Evolutionary conservation across 768 basidiomycete species (phyloP).

Genomic region (Lactarius akahatsu): DNA sequence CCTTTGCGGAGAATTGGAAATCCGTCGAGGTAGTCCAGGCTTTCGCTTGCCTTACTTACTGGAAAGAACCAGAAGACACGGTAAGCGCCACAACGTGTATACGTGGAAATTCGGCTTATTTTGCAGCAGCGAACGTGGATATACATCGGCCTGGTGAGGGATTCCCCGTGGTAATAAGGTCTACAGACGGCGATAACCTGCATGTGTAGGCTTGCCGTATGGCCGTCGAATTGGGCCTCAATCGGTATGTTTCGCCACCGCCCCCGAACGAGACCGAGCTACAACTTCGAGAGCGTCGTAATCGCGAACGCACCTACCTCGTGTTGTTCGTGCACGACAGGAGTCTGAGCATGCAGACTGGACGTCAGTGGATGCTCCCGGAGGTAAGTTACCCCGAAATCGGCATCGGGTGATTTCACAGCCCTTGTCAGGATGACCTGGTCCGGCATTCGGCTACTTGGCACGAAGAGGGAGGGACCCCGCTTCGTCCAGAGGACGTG

Average conservation of each 20-base stretch:
- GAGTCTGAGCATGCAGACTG: conserved; percentile 82
- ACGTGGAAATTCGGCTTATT: conserved; percentile 2
- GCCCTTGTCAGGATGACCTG: conserved; percentile 55
- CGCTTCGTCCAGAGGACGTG: conserved; percentile 74
- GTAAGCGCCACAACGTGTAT: conserved; percentile 41
- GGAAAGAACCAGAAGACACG: conserved; percentile 85
- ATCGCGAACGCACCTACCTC: conserved; percentile 82
- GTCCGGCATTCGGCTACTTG: conserved; percentile 66
- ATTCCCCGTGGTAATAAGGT: conserved; percentile 17
- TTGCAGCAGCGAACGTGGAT: conserved; percentile 71
- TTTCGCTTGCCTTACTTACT: conserved; percentile 85
- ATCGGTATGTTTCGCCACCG: conserved; percentile 60
- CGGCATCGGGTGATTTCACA: conserved; percentile 14
- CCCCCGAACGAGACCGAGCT: conserved; percentile 60
- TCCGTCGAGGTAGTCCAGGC: conserved; percentile 87
- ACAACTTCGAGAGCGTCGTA: conserved; percentile 72
- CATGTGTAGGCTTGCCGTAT: conserved; percentile 71
- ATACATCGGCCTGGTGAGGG: conserved; percentile 77
- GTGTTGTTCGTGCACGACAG: conserved; percentile 86
- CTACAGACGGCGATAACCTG: background rate
- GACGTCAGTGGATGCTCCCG: conserved; percentile 84
- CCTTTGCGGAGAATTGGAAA: conserved; percentile 77
- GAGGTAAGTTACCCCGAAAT: conserved; percentile 42
- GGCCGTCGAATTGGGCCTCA: conserved; percentile 81
- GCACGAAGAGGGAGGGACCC: conserved; percentile 59